phyloP scores from a whole-genome alignment of 306 rosid species.

The Cicer arietinum region DNA sequence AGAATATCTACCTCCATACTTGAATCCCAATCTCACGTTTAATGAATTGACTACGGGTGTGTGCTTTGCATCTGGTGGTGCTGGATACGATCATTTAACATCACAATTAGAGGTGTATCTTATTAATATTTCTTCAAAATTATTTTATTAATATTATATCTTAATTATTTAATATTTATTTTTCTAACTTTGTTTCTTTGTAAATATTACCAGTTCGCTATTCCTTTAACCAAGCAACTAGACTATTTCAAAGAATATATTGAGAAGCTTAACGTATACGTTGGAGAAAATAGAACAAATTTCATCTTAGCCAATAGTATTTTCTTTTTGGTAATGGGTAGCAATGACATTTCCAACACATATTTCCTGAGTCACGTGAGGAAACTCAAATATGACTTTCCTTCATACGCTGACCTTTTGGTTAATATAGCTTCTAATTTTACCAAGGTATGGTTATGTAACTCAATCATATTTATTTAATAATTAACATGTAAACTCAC shows the following conservation, averaged over 20 bases:
- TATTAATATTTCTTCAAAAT: no score
- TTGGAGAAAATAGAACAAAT: slow-evolving; percentile 53
- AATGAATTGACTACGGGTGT: slow-evolving; percentile 69
- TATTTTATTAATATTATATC: no score
- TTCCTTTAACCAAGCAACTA: slow-evolving; percentile 51
- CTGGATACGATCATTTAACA: slow-evolving; percentile 72
- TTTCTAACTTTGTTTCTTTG: background rate
- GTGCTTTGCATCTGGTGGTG: slow-evolving; percentile 76
- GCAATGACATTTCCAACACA: slow-evolving; percentile 67
- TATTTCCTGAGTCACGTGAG: slow-evolving; percentile 48
- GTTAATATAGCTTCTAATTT: no score
- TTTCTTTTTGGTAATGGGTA: slow-evolving; percentile 60
- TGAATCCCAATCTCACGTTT: slow-evolving; percentile 52
- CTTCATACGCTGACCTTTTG: no score
- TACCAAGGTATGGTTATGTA: no score
- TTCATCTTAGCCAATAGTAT: slow-evolving; percentile 54
- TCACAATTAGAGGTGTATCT: no score
- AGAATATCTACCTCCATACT: slow-evolving; percentile 66
- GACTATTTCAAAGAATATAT: slow-evolving; percentile 34
- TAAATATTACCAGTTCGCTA: slow-evolving; percentile 40
- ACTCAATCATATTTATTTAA: no score
- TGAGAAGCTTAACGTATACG: slow-evolving; percentile 47
- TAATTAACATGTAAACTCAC: no score
- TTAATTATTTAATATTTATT: background rate
- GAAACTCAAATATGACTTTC: background rate